Evolutionary conservation across 148 eudicot genomes (phyloP).

Genomic region (Chenopodium berlandieri): DNA sequence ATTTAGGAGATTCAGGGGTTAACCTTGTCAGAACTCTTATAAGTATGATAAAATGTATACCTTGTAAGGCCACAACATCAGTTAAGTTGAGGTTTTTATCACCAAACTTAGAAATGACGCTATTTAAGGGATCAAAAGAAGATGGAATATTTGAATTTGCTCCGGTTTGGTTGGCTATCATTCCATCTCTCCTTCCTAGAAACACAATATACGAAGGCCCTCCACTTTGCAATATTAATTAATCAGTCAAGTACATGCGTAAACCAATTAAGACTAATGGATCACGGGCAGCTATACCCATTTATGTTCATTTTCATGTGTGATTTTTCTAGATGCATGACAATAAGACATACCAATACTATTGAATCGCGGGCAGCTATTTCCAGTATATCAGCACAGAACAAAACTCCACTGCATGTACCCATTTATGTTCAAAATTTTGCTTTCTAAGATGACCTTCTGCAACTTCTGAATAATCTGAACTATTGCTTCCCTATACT

Average conservation of each 20-base stretch:
- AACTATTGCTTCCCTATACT: too few species aligned
- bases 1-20: neutral
- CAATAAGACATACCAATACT: constrained; percentile 38
- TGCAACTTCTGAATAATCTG: too few species aligned
- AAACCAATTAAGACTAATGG: too few species aligned
- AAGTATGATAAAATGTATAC: constrained; percentile 22
- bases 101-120: constrained; percentile 46
- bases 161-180: constrained; percentile 65
- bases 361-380: constrained; percentile 86
- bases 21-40: too few species aligned
- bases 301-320: neutral
- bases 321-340: neutral
- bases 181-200: constrained; percentile 83
- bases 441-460: too few species aligned
- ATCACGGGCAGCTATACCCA: too few species aligned
- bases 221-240: constrained; percentile 56
- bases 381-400: constrained; percentile 71
- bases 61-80: constrained; percentile 73
- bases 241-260: neutral
- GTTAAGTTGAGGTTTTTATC: constrained; percentile 60
- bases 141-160: constrained; percentile 55
- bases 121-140: constrained; percentile 50
- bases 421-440: too few species aligned
- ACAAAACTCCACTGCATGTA: constrained; percentile 64
- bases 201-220: constrained; percentile 60